Percentiles rank a stretch among this genome's conserved stretches.
These are phyloP conservation scores for Eremothecium sinecaudum DNA, from an alignment of 1,139 yeast genomes.

Conservation along the genomic window DNA sequence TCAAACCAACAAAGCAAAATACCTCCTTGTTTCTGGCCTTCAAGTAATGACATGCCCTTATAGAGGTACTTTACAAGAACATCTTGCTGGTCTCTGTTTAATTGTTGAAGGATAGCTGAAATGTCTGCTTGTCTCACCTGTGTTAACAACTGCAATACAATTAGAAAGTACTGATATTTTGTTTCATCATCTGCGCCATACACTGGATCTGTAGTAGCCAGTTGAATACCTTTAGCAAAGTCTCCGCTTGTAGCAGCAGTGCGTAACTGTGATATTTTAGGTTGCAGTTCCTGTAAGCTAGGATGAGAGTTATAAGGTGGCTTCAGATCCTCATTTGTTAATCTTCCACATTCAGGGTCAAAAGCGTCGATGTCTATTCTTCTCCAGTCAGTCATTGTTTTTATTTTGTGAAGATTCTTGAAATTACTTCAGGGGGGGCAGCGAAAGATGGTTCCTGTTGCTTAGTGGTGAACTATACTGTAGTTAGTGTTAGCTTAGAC, in stretches of 20 bases:
- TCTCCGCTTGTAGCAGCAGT: constrained; percentile 63
- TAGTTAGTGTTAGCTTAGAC: too few species aligned
- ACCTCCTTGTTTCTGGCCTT: constrained; percentile 83
- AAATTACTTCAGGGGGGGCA: too few species aligned
- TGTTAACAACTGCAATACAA: constrained; percentile 67
- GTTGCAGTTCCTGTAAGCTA: constrained; percentile 45
- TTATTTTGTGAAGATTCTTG: too few species aligned
- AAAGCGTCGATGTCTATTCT: constrained; percentile 86
- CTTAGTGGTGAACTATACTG: too few species aligned
- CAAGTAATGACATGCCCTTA: constrained; percentile 68
- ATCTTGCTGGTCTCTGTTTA: constrained; percentile 61
- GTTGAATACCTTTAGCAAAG: constrained; percentile 52
- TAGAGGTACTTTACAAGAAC: constrained; percentile 76
- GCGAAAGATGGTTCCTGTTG: too few species aligned
- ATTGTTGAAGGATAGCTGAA: constrained; percentile 45
- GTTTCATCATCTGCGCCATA: constrained; percentile 56
- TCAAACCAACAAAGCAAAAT: constrained; percentile 85
- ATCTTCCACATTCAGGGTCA: constrained; percentile 64
- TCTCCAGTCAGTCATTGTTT: constrained; percentile 43
- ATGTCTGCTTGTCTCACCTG: constrained; percentile 71
- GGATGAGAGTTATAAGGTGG: constrained; percentile 41
- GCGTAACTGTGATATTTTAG: constrained; percentile 51
- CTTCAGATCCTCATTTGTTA: constrained; percentile 53
- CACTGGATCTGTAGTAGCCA: constrained; percentile 67
- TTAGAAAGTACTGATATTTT: constrained; percentile 36